Base-by-base conservation (phyloP, 805 yeast species). In the Blastobotrys robertii region DNA sequence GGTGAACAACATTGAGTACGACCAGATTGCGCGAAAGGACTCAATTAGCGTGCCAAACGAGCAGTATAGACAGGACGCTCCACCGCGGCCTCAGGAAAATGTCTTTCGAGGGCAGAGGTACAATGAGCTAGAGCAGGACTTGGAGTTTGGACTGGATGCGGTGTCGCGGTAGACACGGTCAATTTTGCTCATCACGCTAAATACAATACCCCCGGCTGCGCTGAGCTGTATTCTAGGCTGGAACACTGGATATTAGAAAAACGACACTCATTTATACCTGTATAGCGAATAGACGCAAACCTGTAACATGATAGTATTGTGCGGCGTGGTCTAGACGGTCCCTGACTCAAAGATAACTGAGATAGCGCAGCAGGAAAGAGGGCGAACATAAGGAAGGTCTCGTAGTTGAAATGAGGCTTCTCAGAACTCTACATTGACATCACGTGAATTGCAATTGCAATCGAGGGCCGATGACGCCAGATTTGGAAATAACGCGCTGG, bases 61-160 rank as follows among this genome's bases (percentile, higher is more conserved):
- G 10, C 68, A 68, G 25, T 60, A 51, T 39, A 59, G 64, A 44
- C 61, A 68, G 12, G 82, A 68, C 51, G 55, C 70, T 38, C 84
- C 82, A 7, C 84, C 83, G 39, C 69, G 73, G 52, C 83, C 84
- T 2, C 79, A 73, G 45, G 84, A 77, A 53, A 72, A 66, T 42
- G 54, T 54, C 14, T 46, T 44, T 16, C 54, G 52, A 6, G 56
- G 52, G 15, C 49, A 50, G 22, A 57, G 53, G 34, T 58, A 51
- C 38, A 61, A 60, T 12, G 81, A 76, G 42, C 57, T 80, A 35
- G 87, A 80, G 50, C 74, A 70, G 47, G 87, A 81, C 49, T 57
- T 80, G 52, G 84, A 78, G 48, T 80, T 70, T 57, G 86, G 86
- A 1, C 58, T 80, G 36, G 86, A 81, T 59, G 73, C 81, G 22